phyloP scores from a whole-genome alignment of 371 early-diverging fungal species.

The Mucor irregularis region DNA sequence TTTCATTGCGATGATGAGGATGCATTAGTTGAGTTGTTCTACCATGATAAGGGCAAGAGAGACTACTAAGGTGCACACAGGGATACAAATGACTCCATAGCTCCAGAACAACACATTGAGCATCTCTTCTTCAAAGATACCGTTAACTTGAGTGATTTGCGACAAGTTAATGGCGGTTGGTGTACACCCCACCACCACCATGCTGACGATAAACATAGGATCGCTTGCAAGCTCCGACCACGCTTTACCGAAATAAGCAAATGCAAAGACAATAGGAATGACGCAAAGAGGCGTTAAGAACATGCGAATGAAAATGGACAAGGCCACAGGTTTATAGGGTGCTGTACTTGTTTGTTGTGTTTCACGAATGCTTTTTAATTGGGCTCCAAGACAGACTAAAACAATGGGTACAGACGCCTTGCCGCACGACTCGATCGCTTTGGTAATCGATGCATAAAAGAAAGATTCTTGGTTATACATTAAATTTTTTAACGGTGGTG shows the following conservation, averaged over 20 bases:
- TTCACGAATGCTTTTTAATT: slow-evolving; percentile 36
- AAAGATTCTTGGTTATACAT: slow-evolving; percentile 53
- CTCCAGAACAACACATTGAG: slow-evolving; percentile 59
- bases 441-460: slow-evolving; percentile 57
- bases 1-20: too few species aligned
- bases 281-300: slow-evolving; percentile 45
- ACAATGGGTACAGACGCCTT: slow-evolving; percentile 70
- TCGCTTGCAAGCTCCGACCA: slow-evolving; percentile 48
- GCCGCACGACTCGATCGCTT: slow-evolving; percentile 67
- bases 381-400: slow-evolving; percentile 70
- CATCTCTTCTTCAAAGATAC: slow-evolving; percentile 60
- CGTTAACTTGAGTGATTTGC: slow-evolving; percentile 59
- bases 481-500: slow-evolving; percentile 49
- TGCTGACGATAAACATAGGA: slow-evolving; percentile 48
- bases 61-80: slow-evolving; percentile 51
- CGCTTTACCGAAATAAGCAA: slow-evolving; percentile 32
- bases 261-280: slow-evolving; percentile 44
- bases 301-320: slow-evolving; percentile 50
- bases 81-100: slow-evolving; percentile 57
- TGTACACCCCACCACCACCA: slow-evolving; percentile 56
- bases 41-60: slow-evolving; percentile 32
- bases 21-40: slow-evolving; percentile 1
- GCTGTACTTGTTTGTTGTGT: slow-evolving; percentile 4
- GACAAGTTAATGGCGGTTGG: slow-evolving; percentile 63
- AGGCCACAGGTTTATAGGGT: slow-evolving; percentile 29